Conservation (phyloP, 192 early-diverging fungal species). For the Coemansia sp. region DNA sequence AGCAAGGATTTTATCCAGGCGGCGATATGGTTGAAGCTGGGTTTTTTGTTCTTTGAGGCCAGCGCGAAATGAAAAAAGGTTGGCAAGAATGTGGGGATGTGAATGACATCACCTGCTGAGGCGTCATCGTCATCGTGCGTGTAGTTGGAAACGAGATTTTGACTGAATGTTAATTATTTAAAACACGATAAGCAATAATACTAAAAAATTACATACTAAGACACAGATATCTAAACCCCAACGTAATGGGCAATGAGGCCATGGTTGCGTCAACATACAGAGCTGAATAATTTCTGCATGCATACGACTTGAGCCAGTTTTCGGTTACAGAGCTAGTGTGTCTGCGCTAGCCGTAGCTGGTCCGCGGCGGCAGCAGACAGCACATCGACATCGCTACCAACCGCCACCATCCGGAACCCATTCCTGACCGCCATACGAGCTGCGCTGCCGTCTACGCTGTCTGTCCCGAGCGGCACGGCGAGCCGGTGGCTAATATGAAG, state of each 20-base stretch:
- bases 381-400: constrained; percentile 33
- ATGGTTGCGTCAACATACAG: not conserved
- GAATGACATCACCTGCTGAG: not conserved
- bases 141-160: not conserved
- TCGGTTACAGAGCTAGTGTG: not conserved
- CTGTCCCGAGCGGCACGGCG: constrained; percentile 33
- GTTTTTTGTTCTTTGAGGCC: not conserved
- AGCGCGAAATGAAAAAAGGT: not conserved
- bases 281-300: not conserved
- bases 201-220: not conserved
- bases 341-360: constrained; percentile 34
- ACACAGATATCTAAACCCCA: not conserved
- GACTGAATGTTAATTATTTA: not conserved
- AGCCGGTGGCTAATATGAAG: constrained; percentile 8
- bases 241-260: not conserved
- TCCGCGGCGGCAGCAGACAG: constrained; percentile 33
- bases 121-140: constrained; percentile 1
- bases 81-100: constrained; percentile 1
- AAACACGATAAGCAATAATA: not conserved
- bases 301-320: not conserved
- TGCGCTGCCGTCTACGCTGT: constrained; percentile 17
- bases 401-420: constrained; percentile 42
- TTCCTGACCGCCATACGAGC: constrained; percentile 21
- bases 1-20: no score
- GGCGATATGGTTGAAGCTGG: not conserved